These are phyloP conservation scores for Lentithecium fluviatile DNA, from an alignment of 495 filamentous ascomycete genomes.

Conservation along the genomic window DNA sequence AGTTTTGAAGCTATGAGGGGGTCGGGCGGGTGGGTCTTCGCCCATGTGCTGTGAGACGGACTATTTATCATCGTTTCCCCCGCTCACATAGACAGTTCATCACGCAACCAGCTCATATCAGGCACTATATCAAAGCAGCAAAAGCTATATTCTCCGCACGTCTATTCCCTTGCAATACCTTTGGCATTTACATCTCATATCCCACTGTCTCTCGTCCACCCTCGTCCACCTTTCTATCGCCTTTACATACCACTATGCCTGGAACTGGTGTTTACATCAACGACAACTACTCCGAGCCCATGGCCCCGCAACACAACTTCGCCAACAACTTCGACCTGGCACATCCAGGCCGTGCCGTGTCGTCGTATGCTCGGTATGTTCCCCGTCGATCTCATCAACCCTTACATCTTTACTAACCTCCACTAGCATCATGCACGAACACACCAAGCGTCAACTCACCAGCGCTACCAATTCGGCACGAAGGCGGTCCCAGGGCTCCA, in stretches of 20 bases:
- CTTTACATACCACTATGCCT: slow-evolving; percentile 15
- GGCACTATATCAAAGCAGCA: too few relatives aligned
- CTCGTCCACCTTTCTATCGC: background rate
- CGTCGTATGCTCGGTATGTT: slow-evolving; percentile 39
- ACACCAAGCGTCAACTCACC: slow-evolving; percentile 30
- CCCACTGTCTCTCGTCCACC: background rate
- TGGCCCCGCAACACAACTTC: slow-evolving; percentile 39
- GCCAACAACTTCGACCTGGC: slow-evolving; percentile 36
- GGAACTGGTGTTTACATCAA: slow-evolving; percentile 32
- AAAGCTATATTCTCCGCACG: too few relatives aligned
- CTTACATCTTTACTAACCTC: slow-evolving; percentile 1
- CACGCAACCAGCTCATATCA: too few relatives aligned
- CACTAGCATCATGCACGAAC: slow-evolving; percentile 36
- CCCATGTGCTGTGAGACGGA: background rate
- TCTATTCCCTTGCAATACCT: too few relatives aligned
- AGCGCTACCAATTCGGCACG: slow-evolving; percentile 33
- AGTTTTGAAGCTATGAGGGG: background rate
- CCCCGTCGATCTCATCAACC: background rate
- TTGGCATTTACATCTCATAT: background rate
- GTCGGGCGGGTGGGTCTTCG: background rate
- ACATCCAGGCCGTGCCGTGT: slow-evolving; percentile 39
- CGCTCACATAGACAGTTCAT: too few relatives aligned
- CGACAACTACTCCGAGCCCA: slow-evolving; percentile 30
- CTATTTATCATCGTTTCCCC: too few relatives aligned
- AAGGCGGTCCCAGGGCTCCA: slow-evolving; percentile 15